Conservation (phyloP, 75 land plant genomes). For the Gnetum montanum region DNA sequence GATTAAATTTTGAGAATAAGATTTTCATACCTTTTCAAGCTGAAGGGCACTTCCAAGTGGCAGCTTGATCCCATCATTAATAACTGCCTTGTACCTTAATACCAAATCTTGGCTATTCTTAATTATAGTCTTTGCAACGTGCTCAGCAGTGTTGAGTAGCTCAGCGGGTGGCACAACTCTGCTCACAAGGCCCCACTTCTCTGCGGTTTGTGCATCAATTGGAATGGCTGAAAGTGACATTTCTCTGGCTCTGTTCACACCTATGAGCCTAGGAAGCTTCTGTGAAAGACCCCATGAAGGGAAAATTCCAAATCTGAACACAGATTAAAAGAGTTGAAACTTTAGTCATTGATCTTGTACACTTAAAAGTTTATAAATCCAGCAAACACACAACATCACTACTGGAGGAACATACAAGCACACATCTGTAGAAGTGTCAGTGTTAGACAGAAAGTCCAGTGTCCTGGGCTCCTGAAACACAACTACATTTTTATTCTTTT, state of each 20-base stretch:
- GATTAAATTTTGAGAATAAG: neutral
- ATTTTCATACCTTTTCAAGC: slow-evolving; percentile 71
- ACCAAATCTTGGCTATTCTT: slow-evolving; percentile 74
- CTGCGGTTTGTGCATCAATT: slow-evolving; percentile 68
- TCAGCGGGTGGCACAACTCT: slow-evolving; percentile 68
- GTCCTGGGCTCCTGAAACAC: no score
- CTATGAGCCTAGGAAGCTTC: slow-evolving; percentile 82
- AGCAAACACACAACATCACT: no score
- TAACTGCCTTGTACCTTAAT: slow-evolving; percentile 64
- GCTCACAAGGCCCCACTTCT: slow-evolving; percentile 86
- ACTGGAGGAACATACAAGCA: no score
- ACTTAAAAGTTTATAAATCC: no score
- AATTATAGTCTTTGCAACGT: slow-evolving; percentile 60
- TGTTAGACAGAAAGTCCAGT: no score
- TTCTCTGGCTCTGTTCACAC: slow-evolving; percentile 76
- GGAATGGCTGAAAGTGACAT: slow-evolving; percentile 66
- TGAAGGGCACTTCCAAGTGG: slow-evolving; percentile 58
- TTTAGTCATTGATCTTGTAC: no score
- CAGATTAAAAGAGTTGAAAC: no score
- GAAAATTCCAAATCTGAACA: slow-evolving; percentile 88
- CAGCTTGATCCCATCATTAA: slow-evolving; percentile 82
- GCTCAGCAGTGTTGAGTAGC: slow-evolving; percentile 56
- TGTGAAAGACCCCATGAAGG: slow-evolving; percentile 99
- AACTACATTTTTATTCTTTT: no score
- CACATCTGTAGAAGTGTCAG: no score